Percentiles rank a stretch among this genome's conserved stretches.
These are phyloP conservation scores for Stachybotrys chartarum DNA, from an alignment of 2,329 filamentous ascomycete genomes.

Conservation along the genomic window DNA sequence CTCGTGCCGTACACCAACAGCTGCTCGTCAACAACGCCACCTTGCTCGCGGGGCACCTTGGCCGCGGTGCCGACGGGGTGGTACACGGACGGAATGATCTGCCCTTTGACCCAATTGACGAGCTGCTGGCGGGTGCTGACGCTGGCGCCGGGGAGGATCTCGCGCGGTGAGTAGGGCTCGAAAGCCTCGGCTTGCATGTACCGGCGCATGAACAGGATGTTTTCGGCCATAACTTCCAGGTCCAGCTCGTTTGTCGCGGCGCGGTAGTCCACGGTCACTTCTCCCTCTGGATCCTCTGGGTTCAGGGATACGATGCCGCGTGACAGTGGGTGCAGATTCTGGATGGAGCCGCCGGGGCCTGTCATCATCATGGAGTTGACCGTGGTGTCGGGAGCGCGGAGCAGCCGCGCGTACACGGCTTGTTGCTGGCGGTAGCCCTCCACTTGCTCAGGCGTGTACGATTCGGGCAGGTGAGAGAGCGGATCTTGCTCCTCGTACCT, in stretches of 20 bases:
- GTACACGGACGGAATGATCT: slow-evolving; percentile 16
- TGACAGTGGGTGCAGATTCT: slow-evolving; percentile 15
- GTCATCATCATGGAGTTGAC: slow-evolving; percentile 38
- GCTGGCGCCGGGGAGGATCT: slow-evolving; percentile 12
- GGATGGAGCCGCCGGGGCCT: slow-evolving; percentile 12
- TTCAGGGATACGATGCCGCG: slow-evolving; percentile 15
- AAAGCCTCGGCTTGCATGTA: slow-evolving; percentile 13
- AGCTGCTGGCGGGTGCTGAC: slow-evolving; percentile 12
- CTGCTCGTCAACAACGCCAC: slow-evolving; percentile 19
- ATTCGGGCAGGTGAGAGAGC: slow-evolving; percentile 9
- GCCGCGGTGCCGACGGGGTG: slow-evolving; percentile 19
- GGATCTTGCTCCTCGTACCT: slow-evolving; percentile 10
- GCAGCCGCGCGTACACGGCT: slow-evolving; percentile 9
- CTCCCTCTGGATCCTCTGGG: slow-evolving; percentile 9
- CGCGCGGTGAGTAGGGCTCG: slow-evolving; percentile 11
- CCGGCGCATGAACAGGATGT: slow-evolving; percentile 15
- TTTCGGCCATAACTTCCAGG: slow-evolving; percentile 14
- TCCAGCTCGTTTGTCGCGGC: slow-evolving; percentile 15
- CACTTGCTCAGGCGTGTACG: slow-evolving; percentile 11
- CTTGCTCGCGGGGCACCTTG: slow-evolving; percentile 18
- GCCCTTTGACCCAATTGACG: slow-evolving; percentile 10
- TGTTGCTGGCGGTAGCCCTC: slow-evolving; percentile 34
- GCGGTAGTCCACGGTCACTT: slow-evolving; percentile 18
- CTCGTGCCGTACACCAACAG: slow-evolving; percentile 19
- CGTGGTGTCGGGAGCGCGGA: slow-evolving; percentile 19